Base-by-base conservation (phyloP, 306 rosid species). In the Prunus fruticosa region DNA sequence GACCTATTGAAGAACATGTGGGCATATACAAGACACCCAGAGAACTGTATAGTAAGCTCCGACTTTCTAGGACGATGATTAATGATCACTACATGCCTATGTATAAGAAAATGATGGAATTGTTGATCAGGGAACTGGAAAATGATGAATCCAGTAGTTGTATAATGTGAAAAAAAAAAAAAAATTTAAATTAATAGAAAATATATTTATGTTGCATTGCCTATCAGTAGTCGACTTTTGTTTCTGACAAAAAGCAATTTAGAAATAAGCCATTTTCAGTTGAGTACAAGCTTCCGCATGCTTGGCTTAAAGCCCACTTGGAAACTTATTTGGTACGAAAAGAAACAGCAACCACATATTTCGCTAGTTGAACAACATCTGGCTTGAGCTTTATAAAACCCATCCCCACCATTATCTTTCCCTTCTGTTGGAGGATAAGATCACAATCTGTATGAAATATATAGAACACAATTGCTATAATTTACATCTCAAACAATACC, bases 21-120 rank as follows among this genome's bases (percentile, higher is more conserved):
- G 76, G 86, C 77, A 82, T 92, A 71, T 90, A 85, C 27, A 96
- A 90, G 93, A 90, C 97, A 19, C 93, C 90, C 22, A 89, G 98
- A 79, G 87, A 88, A 79, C 82, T 90, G 85, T 92, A 95, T 87
- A 85, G 93, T 87, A 95, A 95, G 85, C 98, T 95, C 64, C 87
- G 97, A 66, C 96, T 95, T 20, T 92, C 98, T 22, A 90, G 43
- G 87, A 95, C 93, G 27, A 95, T 95, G 98, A 88, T 95, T 63
- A 92, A 95, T 53, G 98, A 95, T 75, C 98, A 95, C 81, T 95
- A 87, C 82, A 95, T 95, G 98, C 98, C 98, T 14, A 90, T 92
- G 97, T 92, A 95, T 82, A 95, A 89, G 90, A 95, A 89, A 87
- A 95, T 89, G 98, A 89, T 95, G 87, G 98, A 95, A 84, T 79